A percentile compares a stretch with the other conserved stretches of the same genome.
These are phyloP conservation scores for Chaetomium sp. DNA, from an alignment of 2,329 filamentous ascomycete genomes.

Conservation along the genomic window DNA sequence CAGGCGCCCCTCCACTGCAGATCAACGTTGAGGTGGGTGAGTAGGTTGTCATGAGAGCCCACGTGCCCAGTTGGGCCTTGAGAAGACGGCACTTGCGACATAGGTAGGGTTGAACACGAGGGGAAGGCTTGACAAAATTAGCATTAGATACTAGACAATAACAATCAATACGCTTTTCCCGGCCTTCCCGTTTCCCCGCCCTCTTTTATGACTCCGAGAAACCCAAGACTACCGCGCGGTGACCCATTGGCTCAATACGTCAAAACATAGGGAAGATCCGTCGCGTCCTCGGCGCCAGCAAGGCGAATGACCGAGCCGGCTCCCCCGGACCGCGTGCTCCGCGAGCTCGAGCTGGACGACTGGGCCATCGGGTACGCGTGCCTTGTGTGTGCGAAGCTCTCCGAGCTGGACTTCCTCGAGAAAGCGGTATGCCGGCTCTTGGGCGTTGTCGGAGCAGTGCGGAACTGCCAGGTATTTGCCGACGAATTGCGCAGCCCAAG, in stretches of 20 bases:
- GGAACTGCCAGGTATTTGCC: slow-evolving; percentile 50
- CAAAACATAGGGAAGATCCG: slow-evolving; percentile 35
- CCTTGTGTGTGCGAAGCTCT: slow-evolving; percentile 48
- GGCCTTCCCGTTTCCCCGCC: neutral
- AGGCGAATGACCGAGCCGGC: slow-evolving; percentile 33
- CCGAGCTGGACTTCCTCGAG: slow-evolving; percentile 40
- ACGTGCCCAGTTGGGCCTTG: neutral
- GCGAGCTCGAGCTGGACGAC: slow-evolving; percentile 45
- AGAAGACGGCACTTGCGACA: neutral
- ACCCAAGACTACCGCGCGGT: neutral
- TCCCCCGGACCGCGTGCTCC: slow-evolving; percentile 41
- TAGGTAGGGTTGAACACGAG: neutral
- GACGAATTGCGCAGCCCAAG: slow-evolving; percentile 45
- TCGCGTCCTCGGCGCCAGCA: slow-evolving; percentile 28
- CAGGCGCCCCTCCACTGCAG: neutral
- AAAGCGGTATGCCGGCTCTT: slow-evolving; percentile 47
- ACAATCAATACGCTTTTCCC: neutral
- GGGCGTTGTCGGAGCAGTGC: slow-evolving; percentile 58
- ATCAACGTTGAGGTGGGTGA: neutral
- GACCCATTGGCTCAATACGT: slow-evolving; percentile 21
- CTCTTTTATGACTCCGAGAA: neutral
- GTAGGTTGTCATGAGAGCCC: neutral
- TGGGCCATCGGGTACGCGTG: slow-evolving; percentile 45
- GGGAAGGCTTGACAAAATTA: neutral
- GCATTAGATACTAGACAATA: slow-evolving; percentile 13